Conservation (phyloP, 2,329 filamentous ascomycete species). For the Fusarium sp. region DNA sequence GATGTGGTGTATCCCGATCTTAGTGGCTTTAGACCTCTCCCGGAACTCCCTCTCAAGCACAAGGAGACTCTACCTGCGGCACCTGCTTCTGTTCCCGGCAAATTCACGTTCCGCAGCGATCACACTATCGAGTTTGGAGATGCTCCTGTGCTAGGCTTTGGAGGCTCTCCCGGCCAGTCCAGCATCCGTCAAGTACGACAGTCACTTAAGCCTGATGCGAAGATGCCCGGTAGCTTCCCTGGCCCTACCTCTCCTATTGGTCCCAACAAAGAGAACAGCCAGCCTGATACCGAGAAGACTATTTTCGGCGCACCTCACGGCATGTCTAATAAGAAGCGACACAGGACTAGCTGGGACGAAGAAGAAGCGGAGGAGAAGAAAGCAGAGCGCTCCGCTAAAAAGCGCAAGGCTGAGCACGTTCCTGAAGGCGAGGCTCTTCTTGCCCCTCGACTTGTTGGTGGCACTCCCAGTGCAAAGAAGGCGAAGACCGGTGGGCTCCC, state of each 20-base stretch:
- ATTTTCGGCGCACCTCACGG: slow-evolving; percentile 67
- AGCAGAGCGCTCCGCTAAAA: slow-evolving; percentile 66
- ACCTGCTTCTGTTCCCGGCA: slow-evolving; percentile 62
- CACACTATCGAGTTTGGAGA: slow-evolving; percentile 70
- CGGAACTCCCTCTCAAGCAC: slow-evolving; percentile 42
- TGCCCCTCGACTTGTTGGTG: slow-evolving; percentile 58
- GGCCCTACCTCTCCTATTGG: slow-evolving; percentile 48
- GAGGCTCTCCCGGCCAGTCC: slow-evolving; percentile 67
- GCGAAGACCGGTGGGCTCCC: slow-evolving; percentile 38
- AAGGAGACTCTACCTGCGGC: slow-evolving; percentile 29
- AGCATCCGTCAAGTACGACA: slow-evolving; percentile 70
- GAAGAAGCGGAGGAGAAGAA: slow-evolving; percentile 64
- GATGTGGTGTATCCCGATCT: slow-evolving; percentile 66
- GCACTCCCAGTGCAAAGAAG: slow-evolving; percentile 55
- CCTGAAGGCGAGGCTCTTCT: slow-evolving; percentile 65
- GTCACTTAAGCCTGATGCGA: slow-evolving; percentile 57
- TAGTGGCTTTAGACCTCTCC: slow-evolving; percentile 54
- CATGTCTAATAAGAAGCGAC: slow-evolving; percentile 73
- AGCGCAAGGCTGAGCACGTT: slow-evolving; percentile 62
- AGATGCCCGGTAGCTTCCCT: slow-evolving; percentile 69
- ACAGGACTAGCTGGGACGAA: slow-evolving; percentile 67
- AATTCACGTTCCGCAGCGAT: slow-evolving; percentile 74
- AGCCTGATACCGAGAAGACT: slow-evolving; percentile 52
- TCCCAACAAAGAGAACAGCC: slow-evolving; percentile 67
- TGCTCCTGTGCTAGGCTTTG: slow-evolving; percentile 63